A percentile compares a stretch with the other conserved stretches of the same genome.
Conservation (phyloP, 2,329 filamentous ascomycete genomes). For the Sphaerulina vaccinii region DNA sequence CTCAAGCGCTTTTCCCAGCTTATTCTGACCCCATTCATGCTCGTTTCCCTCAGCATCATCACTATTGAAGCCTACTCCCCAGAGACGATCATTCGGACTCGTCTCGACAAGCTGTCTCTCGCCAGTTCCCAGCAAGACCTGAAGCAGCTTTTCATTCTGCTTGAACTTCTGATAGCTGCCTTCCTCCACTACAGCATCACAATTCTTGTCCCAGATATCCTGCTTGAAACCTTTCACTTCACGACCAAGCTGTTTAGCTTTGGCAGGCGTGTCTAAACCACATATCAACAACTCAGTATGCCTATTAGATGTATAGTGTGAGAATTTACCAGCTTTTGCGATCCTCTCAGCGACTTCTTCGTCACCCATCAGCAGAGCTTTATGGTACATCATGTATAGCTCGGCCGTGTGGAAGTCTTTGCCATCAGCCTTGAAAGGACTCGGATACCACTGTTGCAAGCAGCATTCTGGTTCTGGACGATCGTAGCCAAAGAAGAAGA, state of each 20-base stretch:
- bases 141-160: conserved; percentile 33
- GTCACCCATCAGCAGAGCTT: conserved; percentile 37
- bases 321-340: conserved; percentile 18
- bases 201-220: conserved; percentile 31
- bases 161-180: conserved; percentile 38
- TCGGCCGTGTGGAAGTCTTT: conserved; percentile 26
- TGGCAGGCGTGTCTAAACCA: conserved; percentile 26
- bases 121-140: conserved; percentile 34
- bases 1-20: conserved; percentile 38
- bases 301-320: not conserved
- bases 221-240: conserved; percentile 37
- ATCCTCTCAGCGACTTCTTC: conserved; percentile 32
- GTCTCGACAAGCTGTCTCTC: conserved; percentile 37
- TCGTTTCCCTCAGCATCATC: conserved; percentile 34
- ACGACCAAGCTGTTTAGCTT: conserved; percentile 35
- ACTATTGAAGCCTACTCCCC: conserved; percentile 38
- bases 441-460: conserved; percentile 32
- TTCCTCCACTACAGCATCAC: conserved; percentile 34
- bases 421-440: conserved; percentile 20
- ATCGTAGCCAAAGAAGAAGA: conserved; percentile 30
- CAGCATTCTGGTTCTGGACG: conserved; percentile 23
- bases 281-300: too few relatives aligned
- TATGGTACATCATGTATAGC: conserved; percentile 41
- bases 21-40: conserved; percentile 37
- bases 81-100: conserved; percentile 39